Evolutionary conservation across 352 stramenopile species (phyloP).

Genomic region (Phytophthora cryptogea): DNA sequence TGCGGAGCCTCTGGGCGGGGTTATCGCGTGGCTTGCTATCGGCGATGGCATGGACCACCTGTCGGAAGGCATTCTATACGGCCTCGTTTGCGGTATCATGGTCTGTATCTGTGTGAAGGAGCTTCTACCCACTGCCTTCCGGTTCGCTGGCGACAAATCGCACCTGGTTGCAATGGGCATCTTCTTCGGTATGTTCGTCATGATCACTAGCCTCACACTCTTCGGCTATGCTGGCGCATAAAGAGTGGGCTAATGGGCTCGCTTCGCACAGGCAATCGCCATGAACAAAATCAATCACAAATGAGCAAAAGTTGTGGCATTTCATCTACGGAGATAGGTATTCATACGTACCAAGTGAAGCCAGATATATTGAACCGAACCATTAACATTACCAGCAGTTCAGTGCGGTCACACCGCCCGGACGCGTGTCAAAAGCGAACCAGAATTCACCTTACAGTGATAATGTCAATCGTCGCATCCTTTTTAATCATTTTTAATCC

Average conservation of each 20-base stretch:
- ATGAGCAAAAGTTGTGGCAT: too few species aligned
- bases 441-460: too few species aligned
- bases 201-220: conserved; percentile 86
- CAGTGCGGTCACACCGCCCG: too few species aligned
- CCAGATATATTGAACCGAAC: too few species aligned
- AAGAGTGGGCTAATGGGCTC: not conserved
- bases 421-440: too few species aligned
- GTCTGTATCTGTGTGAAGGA: conserved; percentile 91
- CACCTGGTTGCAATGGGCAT: conserved; percentile 79
- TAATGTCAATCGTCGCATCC: too few species aligned
- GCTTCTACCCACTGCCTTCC: conserved; percentile 89
- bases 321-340: too few species aligned
- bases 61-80: conserved; percentile 90
- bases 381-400: too few species aligned
- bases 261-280: too few species aligned
- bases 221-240: conserved; percentile 72
- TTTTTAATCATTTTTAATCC: too few species aligned
- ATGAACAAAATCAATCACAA: too few species aligned
- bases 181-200: conserved; percentile 85
- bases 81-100: conserved; percentile 94
- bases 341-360: too few species aligned
- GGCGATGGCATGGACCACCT: conserved; percentile 62
- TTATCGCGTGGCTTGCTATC: conserved; percentile 89
- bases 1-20: conserved; percentile 89
- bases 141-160: conserved; percentile 81